These are phyloP conservation scores for Asclepias syriaca DNA, from an alignment of 257 asterid species.

Conservation along the genomic window DNA sequence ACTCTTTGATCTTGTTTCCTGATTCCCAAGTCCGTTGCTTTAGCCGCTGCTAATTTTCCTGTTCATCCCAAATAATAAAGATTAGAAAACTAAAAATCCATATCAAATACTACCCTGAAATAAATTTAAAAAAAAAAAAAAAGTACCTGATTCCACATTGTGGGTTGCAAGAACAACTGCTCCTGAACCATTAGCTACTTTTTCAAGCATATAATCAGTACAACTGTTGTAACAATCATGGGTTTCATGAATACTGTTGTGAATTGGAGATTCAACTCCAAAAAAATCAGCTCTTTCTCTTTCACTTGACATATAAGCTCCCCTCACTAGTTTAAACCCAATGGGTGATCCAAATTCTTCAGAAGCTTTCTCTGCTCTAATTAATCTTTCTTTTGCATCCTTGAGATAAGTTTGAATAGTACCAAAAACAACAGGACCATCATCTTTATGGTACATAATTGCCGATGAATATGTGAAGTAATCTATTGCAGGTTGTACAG, in stretches of 20 bases:
- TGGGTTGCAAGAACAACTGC: conserved; percentile 83
- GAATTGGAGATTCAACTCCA: conserved; percentile 56
- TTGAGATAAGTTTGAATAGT: conserved; percentile 75
- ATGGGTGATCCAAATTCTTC: conserved; percentile 45
- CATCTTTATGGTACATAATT: conserved; percentile 25
- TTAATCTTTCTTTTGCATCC: conserved; percentile 57
- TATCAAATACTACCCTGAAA: too few species aligned
- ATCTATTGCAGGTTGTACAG: conserved; percentile 76
- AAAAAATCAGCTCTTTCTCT: conserved; percentile 31
- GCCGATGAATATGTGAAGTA: conserved; percentile 67
- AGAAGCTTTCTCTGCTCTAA: conserved; percentile 48
- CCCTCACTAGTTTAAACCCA: conserved; percentile 81
- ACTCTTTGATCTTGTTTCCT: conserved; percentile 32
- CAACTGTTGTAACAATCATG: conserved; percentile 58
- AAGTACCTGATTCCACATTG: conserved; percentile 68
- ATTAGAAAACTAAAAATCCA: too few species aligned
- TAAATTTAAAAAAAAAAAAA: too few species aligned
- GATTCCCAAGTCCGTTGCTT: conserved; percentile 57
- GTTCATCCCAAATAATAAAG: not conserved
- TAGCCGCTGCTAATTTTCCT: conserved; percentile 67
- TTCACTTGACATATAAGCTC: conserved; percentile 75
- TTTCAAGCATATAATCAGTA: conserved; percentile 52
- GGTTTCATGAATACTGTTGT: conserved; percentile 40
- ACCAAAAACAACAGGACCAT: conserved; percentile 55
- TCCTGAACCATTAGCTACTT: conserved; percentile 56